Evolutionary conservation across 2,329 filamentous ascomycete genomes (phyloP).

Genomic region (Phyllosticta paracitricarpa): DNA sequence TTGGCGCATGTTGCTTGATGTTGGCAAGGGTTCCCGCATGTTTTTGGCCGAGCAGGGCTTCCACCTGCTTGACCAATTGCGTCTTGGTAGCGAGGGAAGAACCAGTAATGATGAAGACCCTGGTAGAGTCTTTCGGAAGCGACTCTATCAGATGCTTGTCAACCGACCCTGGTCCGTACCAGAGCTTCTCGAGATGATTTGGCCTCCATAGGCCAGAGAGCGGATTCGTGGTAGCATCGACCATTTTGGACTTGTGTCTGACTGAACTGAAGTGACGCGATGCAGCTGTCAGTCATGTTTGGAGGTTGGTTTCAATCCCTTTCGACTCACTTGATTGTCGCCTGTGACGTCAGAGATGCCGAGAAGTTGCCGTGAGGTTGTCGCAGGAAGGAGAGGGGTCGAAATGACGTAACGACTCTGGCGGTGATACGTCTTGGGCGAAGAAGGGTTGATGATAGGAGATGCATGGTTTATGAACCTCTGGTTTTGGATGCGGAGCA

Average conservation of each 20-base stretch:
- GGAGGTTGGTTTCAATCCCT: not conserved
- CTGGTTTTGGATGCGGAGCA: not conserved
- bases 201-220: conserved; percentile 43
- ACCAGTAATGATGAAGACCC: conserved; percentile 50
- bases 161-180: conserved; percentile 41
- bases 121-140: conserved; percentile 36
- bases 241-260: conserved; percentile 21
- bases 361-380: not conserved
- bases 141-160: conserved; percentile 35
- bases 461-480: not conserved
- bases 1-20: conserved; percentile 46
- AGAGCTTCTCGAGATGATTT: conserved; percentile 38
- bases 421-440: not conserved
- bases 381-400: not conserved
- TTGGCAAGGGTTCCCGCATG: conserved; percentile 46
- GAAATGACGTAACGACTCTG: conserved; percentile 5
- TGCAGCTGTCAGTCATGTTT: not conserved
- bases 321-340: not conserved
- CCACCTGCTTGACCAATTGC: conserved; percentile 40
- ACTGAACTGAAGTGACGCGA: not conserved
- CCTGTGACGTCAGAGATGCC: not conserved
- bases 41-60: conserved; percentile 34
- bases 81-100: conserved; percentile 45
- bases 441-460: not conserved
- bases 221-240: conserved; percentile 34